Evolutionary conservation across 768 basidiomycete species (phyloP), one percentile per base, ranked within the genome.

Genomic region (Kwoniella botswanensis): DNA sequence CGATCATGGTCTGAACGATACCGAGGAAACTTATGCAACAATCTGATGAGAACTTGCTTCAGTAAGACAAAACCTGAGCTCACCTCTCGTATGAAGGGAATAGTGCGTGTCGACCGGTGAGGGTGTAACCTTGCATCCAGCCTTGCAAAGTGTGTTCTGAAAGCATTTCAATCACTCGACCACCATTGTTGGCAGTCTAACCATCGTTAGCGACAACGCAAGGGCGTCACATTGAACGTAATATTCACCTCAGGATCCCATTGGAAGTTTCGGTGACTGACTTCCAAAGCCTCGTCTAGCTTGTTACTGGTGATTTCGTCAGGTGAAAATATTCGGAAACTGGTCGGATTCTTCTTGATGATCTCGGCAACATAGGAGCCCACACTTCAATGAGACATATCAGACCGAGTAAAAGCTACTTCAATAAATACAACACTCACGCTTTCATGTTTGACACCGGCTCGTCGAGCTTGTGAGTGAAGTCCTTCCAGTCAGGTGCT

Each of bases 71-170:
- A 22, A 21, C 29, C 13, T 56, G 11, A 29, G 59, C 63, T 70
- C 44, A 76, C 0, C 92, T 91, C 81, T 96, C 94, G 82, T 96
- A 94, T 35, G 89, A 90, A 1, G 94, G 93, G 88, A 96, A 93
- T 43, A 95, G 86, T 13, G 89, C 93, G 0, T 83, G 81, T 26
- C 85, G 81, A 10, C 94, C 94, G 0, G 94, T 95, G 57, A 97
- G 88, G 6, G 93, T 93, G 83, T 95, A 95, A 2, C 94, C 93
- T 83, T 97, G 92, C 13, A 95, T 86, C 90, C 93, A 93, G 7
- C 78, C 76, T 69, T 80, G 74, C 2, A 79, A 64, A 26, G 79
- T 77, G 67, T 78, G 78, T 70, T 80, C 82, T 3, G 79, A 80
- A 13, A 95, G 88, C 67, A 94, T 94, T 83, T 96, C 94, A 70